Conservation (phyloP, 2,329 filamentous ascomycete species). For the Fusarium sterilihyphosum region DNA sequence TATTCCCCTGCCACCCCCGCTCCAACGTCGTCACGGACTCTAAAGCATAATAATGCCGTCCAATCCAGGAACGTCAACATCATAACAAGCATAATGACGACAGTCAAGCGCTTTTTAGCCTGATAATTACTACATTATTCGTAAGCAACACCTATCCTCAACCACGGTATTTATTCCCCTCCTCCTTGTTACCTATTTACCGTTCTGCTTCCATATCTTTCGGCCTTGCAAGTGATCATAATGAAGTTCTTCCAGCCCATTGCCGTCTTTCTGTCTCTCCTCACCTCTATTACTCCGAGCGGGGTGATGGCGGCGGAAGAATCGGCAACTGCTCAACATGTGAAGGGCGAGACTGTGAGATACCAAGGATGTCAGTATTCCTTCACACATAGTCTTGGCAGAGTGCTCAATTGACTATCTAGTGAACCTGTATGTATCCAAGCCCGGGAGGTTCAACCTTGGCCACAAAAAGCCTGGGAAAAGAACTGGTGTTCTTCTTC, state of each 20-base stretch:
- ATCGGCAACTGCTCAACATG: background rate
- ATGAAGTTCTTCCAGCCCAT: constrained; percentile 18
- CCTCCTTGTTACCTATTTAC: background rate
- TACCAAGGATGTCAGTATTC: constrained; percentile 13
- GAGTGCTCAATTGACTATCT: background rate
- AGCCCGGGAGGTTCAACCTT: background rate
- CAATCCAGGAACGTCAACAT: background rate
- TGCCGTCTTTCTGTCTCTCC: background rate
- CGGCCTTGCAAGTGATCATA: background rate
- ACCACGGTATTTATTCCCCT: background rate
- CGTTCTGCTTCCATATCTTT: background rate
- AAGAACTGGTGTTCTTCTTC: constrained; percentile 12
- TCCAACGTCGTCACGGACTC: background rate
- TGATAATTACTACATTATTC: background rate
- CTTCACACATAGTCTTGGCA: fast-evolving
- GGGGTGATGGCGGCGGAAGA: constrained; percentile 2
- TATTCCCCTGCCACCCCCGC: background rate
- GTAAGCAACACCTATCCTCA: background rate
- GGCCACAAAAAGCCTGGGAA: constrained; percentile 1
- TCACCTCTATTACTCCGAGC: background rate
- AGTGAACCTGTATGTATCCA: constrained; percentile 22
- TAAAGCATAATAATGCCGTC: background rate
- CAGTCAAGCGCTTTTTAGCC: background rate
- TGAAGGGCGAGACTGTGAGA: background rate
- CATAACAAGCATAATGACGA: background rate